Evolutionary conservation across 257 asterid genomes (phyloP).

Genomic region (Primulina eburnea): DNA sequence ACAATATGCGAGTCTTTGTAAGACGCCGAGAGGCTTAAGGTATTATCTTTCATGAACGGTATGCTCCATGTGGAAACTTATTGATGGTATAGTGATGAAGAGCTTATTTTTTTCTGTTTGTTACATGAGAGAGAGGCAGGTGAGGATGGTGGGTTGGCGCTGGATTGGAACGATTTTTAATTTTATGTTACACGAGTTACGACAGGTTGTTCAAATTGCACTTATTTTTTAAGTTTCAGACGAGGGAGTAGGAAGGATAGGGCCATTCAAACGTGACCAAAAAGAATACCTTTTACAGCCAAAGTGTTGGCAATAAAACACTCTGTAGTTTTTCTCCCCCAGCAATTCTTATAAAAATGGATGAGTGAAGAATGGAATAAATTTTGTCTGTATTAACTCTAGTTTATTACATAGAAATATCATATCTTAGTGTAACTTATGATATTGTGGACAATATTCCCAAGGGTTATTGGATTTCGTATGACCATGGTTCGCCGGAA

Average conservation of each 20-base stretch:
- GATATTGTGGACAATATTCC: background rate
- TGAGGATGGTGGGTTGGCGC: background rate
- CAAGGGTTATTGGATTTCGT: slow-evolving; percentile 3
- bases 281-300: background rate
- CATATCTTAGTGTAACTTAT: background rate
- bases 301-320: background rate
- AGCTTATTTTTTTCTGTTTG: background rate
- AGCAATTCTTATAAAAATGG: background rate
- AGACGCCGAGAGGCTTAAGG: background rate
- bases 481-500: no score
- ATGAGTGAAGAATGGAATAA: background rate
- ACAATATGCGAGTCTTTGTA: background rate
- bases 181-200: background rate
- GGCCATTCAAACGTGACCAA: background rate
- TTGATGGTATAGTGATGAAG: background rate
- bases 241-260: background rate
- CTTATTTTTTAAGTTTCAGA: background rate
- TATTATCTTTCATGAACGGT: background rate
- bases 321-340: background rate
- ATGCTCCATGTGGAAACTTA: background rate
- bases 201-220: background rate
- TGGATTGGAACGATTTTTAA: background rate
- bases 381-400: background rate
- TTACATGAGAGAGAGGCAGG: background rate
- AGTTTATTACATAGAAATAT: slow-evolving; percentile 1